Conservation (phyloP, 257 asterid genomes). For the Ballota nigra region DNA sequence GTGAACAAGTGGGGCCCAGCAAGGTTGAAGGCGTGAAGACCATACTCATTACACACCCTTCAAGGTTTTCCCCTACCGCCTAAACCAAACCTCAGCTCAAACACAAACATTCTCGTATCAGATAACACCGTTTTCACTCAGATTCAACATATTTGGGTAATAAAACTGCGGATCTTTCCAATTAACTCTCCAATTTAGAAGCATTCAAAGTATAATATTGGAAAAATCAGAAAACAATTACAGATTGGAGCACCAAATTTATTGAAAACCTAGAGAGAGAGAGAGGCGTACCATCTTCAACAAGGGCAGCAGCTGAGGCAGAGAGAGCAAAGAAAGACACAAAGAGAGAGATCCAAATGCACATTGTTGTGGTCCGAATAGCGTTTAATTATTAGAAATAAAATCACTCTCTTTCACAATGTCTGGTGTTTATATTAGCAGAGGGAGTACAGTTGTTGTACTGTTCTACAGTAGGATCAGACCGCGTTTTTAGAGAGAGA, state of each 20-base stretch:
- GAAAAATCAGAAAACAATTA: too few species aligned
- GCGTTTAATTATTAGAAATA: constrained; percentile 25
- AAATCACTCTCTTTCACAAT: background rate
- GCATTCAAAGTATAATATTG: too few species aligned
- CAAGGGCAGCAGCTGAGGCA: constrained; percentile 26
- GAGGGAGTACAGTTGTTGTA: background rate
- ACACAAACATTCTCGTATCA: background rate
- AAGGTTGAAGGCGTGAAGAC: constrained; percentile 20
- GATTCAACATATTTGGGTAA: background rate
- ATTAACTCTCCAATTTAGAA: too few species aligned
- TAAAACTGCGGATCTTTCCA: constrained; percentile 2
- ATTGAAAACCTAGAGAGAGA: background rate
- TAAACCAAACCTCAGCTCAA: background rate
- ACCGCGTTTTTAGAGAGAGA: constrained; percentile 5
- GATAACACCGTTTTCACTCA: background rate
- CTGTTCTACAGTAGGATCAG: background rate
- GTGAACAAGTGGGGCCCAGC: constrained; percentile 19
- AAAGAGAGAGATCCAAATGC: constrained; percentile 24
- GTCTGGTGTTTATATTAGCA: background rate
- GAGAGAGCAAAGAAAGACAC: constrained; percentile 27
- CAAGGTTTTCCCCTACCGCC: background rate
- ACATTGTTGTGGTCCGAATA: constrained; percentile 22
- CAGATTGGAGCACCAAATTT: background rate
- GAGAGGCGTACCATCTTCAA: constrained; percentile 39
- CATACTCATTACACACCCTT: constrained; percentile 15